phyloP scores from a whole-genome alignment of 208 protist species.

The Spongospora subterranea region DNA sequence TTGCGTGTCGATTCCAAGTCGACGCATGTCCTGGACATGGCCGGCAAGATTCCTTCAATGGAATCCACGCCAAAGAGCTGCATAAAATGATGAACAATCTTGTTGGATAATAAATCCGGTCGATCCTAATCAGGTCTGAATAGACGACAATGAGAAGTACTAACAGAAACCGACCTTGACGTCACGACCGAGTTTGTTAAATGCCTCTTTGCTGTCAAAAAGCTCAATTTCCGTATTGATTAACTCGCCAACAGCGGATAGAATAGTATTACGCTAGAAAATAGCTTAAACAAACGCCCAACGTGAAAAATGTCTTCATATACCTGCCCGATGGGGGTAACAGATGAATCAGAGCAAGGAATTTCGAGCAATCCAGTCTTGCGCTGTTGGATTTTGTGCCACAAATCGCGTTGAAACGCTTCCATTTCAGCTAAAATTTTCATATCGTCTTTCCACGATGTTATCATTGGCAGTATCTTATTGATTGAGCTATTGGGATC shows the following conservation, averaged over 20 bases:
- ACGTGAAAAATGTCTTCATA: no score
- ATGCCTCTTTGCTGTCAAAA: slow-evolving; percentile 22
- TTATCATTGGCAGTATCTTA: neutral
- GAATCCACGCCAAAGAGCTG: slow-evolving; percentile 33
- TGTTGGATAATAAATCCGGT: slow-evolving; percentile 45
- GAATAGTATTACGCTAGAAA: neutral
- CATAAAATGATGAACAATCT: slow-evolving; percentile 44
- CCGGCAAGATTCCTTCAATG: slow-evolving; percentile 46
- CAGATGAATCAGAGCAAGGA: neutral
- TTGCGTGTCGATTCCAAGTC: slow-evolving; percentile 44
- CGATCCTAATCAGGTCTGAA: neutral
- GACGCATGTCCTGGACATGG: slow-evolving; percentile 1
- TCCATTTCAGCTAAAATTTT: slow-evolving; percentile 21
- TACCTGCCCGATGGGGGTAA: neutral
- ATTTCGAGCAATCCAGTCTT: neutral
- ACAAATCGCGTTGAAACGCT: slow-evolving; percentile 46
- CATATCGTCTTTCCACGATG: slow-evolving; percentile 43
- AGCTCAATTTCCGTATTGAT: neutral
- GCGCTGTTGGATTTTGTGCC: neutral
- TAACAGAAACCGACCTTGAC: neutral
- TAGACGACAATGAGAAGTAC: neutral
- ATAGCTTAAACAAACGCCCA: no score
- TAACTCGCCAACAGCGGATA: slow-evolving; percentile 5
- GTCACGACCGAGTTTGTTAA: neutral
- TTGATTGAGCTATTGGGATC: neutral